Base-by-base conservation (phyloP, 2,329 filamentous ascomycete species). In the Xylariaceae sp. region DNA sequence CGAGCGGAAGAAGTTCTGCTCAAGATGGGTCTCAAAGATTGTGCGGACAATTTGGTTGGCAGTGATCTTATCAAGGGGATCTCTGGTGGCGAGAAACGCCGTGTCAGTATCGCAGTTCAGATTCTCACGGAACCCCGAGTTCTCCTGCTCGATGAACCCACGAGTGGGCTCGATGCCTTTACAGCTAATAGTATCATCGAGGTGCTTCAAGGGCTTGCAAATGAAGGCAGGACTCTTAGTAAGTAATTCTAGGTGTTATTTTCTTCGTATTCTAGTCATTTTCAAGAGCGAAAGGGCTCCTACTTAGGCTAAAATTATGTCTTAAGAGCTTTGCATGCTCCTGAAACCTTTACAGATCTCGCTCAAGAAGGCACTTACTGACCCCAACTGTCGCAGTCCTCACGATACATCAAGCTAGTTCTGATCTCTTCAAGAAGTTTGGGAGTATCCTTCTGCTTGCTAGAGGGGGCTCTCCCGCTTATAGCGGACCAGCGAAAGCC, bases 21-120 rank as follows among this genome's bases (percentile, higher is more conserved):
- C 14, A 91, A 91, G 68, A 86, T 92, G 82, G 90, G 90, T 0
- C 73, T 92, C 3, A 91, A 91, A 65, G 89, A 92, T 63, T 92
- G 89, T 62, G 90, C 89, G 1, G 85, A 92, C 67, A 91, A 89
- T 50, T 71, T 92, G 0, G 82, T 93, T 7, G 90, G 90, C 2
- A 88, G 83, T 55, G 87, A 90, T 7, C 72, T 90, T 3, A 80
- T 90, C 63, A 92, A 92, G 69, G 89, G 90, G 0, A 92, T 93
- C 26, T 91, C 88, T 7, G 90, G 90, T 2, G 90, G 90, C 16
- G 89, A 93, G 72, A 92, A 92, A 73, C 81, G 90, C 2, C 82
- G 90, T 53, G 88, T 92, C 5, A 89, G 87, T 2, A 92, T 93
- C 59, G 90, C 89, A 0, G 85, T 92, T 0, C 90, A 93, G 64